phyloP scores from a whole-genome alignment of 2,329 filamentous ascomycete species.

The Alternaria metachromatica region DNA sequence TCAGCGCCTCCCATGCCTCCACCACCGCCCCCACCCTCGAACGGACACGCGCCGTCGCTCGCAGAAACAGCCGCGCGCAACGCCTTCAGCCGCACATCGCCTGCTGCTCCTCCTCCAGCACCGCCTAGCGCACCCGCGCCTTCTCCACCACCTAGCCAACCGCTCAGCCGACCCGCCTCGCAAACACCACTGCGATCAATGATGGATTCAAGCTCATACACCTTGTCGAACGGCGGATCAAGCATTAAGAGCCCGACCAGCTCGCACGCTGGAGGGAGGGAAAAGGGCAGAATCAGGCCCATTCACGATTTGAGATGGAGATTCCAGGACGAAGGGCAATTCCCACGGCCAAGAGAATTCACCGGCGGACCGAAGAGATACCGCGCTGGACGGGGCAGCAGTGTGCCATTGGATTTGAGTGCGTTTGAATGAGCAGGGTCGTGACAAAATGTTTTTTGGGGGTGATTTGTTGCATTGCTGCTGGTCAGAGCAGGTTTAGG shows the following conservation, averaged over 20 bases:
- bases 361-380: constrained; percentile 77
- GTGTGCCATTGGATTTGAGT: constrained; percentile 85
- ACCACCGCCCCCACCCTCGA: constrained; percentile 58
- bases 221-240: constrained; percentile 55
- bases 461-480: constrained; percentile 15
- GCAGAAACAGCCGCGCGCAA: constrained; percentile 66
- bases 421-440: constrained; percentile 54
- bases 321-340: constrained; percentile 80
- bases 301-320: constrained; percentile 84
- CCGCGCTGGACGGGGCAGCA: constrained; percentile 89
- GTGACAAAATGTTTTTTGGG: not conserved
- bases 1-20: constrained; percentile 37
- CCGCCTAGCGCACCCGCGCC: constrained; percentile 55
- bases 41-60: constrained; percentile 55
- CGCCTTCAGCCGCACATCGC: constrained; percentile 58
- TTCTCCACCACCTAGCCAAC: constrained; percentile 40
- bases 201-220: constrained; percentile 79
- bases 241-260: constrained; percentile 30
- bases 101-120: constrained; percentile 54
- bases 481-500: constrained; percentile 3
- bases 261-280: constrained; percentile 26
- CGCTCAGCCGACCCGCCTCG: constrained; percentile 41
- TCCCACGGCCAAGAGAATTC: constrained; percentile 87
- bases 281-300: constrained; percentile 52
- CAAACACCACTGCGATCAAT: constrained; percentile 64